Evolutionary conservation across 2,329 filamentous ascomycete genomes (phyloP).

Genomic region (Teratosphaeria nubilosa): DNA sequence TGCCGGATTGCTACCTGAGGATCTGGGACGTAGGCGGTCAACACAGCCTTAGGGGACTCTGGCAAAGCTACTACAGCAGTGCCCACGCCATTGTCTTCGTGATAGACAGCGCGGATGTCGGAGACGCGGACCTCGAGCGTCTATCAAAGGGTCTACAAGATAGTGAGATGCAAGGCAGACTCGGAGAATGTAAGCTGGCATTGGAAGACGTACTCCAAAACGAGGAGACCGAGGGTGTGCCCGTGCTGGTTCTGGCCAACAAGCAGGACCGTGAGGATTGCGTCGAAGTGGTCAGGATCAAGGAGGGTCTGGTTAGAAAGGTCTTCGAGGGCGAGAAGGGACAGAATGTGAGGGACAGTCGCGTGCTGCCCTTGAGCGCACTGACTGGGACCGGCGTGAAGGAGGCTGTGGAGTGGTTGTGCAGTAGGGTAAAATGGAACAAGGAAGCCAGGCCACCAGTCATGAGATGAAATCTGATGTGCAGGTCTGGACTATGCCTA

Average conservation of each 20-base stretch:
- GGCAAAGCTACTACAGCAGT: slow-evolving; percentile 90
- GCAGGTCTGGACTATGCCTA: neutral
- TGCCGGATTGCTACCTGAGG: slow-evolving; percentile 94
- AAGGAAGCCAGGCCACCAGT: slow-evolving; percentile 85
- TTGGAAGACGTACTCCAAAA: slow-evolving; percentile 83
- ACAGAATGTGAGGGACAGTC: slow-evolving; percentile 72
- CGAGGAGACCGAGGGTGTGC: slow-evolving; percentile 81
- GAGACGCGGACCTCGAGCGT: slow-evolving; percentile 61
- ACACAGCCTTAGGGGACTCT: slow-evolving; percentile 75
- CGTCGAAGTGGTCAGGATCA: slow-evolving; percentile 92
- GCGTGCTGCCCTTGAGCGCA: slow-evolving; percentile 87
- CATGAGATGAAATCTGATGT: slow-evolving; percentile 58
- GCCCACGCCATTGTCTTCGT: slow-evolving; percentile 98
- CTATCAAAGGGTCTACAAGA: slow-evolving; percentile 23
- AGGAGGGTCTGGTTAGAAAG: slow-evolving; percentile 89
- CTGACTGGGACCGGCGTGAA: slow-evolving; percentile 72
- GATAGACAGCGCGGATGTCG: slow-evolving; percentile 88
- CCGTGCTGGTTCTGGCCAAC: slow-evolving; percentile 84
- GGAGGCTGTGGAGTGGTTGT: slow-evolving; percentile 95
- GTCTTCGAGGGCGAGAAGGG: slow-evolving; percentile 94
- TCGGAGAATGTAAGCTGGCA: slow-evolving; percentile 83
- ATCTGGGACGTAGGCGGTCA: slow-evolving; percentile 98
- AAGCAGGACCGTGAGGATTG: slow-evolving; percentile 98
- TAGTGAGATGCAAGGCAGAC: slow-evolving; percentile 40
- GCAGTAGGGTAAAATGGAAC: slow-evolving; percentile 89